Evolutionary conservation across 1,284 basidiomycete species (phyloP).

Genomic region (Wolfiporia cocos): DNA sequence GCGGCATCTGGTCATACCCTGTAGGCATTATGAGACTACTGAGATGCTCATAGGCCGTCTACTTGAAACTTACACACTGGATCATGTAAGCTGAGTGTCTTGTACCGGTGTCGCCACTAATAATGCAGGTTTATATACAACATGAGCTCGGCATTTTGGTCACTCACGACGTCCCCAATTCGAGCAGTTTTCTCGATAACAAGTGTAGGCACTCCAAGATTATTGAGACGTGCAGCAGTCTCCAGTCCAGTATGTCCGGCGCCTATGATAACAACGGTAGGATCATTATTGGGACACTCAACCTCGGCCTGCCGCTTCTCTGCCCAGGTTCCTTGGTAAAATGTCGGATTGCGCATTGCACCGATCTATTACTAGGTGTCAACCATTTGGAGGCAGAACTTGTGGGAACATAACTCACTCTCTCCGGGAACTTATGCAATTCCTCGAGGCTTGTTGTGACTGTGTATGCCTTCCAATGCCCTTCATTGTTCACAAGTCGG

Average conservation of each 20-base stretch:
- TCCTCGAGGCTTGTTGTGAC: slow-evolving; percentile 51
- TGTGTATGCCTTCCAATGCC: slow-evolving; percentile 46
- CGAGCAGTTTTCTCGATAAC: slow-evolving; percentile 43
- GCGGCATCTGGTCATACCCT: slow-evolving; percentile 50
- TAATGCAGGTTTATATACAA: not conserved
- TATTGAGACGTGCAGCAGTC: slow-evolving; percentile 47
- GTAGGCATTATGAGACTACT: too few species aligned
- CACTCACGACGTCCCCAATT: slow-evolving; percentile 37
- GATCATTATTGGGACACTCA: slow-evolving; percentile 1
- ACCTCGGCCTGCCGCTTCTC: slow-evolving; percentile 19
- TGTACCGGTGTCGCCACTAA: slow-evolving; percentile 17
- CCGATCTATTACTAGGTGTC: slow-evolving; percentile 14
- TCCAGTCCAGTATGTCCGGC: slow-evolving; percentile 57
- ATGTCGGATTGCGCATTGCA: slow-evolving; percentile 25
- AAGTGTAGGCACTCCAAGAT: slow-evolving; percentile 41
- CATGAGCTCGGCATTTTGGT: too few species aligned
- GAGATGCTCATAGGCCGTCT: too few species aligned
- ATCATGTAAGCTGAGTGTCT: slow-evolving; percentile 53
- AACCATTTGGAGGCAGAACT: too few species aligned
- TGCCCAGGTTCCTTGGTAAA: slow-evolving; percentile 30
- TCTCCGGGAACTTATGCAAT: slow-evolving; percentile 40
- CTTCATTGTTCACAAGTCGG: slow-evolving; percentile 37
- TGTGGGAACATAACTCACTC: too few species aligned
- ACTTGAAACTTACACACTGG: slow-evolving; percentile 52
- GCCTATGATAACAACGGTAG: slow-evolving; percentile 32